These are phyloP conservation scores for Aspergillus proliferans DNA, from an alignment of 2,329 filamentous ascomycete species.

Conservation along the genomic window DNA sequence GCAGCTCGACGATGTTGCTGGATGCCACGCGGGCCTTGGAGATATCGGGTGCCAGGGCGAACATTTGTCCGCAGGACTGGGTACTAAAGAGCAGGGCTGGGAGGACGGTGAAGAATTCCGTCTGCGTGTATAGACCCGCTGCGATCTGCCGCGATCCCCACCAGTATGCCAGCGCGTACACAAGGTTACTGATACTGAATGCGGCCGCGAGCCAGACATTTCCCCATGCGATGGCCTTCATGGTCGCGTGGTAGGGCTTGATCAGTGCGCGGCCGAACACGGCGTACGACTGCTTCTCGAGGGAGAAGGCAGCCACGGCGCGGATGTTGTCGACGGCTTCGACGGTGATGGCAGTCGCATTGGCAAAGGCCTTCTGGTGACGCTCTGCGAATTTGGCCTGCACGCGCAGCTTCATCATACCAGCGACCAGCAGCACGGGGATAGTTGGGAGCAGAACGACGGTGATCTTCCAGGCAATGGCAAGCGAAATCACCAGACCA, in stretches of 20 bases:
- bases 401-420: slow-evolving; percentile 60
- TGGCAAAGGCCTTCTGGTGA: slow-evolving; percentile 46
- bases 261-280: slow-evolving; percentile 41
- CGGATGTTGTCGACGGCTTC: slow-evolving; percentile 49
- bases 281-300: slow-evolving; percentile 44
- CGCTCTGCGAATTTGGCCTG: slow-evolving; percentile 54
- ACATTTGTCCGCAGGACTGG: slow-evolving; percentile 67
- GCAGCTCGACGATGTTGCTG: slow-evolving; percentile 47
- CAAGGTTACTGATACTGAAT: slow-evolving; percentile 51
- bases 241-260: slow-evolving; percentile 43
- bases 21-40: slow-evolving; percentile 58
- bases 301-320: slow-evolving; percentile 45
- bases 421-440: slow-evolving; percentile 61
- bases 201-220: slow-evolving; percentile 41
- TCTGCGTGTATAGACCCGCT: slow-evolving; percentile 57
- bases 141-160: slow-evolving; percentile 68
- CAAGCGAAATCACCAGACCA: slow-evolving; percentile 61
- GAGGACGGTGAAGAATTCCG: slow-evolving; percentile 67
- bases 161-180: slow-evolving; percentile 73
- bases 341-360: slow-evolving; percentile 45
- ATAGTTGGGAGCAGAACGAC: slow-evolving; percentile 64
- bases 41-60: slow-evolving; percentile 67
- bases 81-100: slow-evolving; percentile 65
- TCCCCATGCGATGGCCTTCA: slow-evolving; percentile 40
- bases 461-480: slow-evolving; percentile 69